Conservation (phyloP, 257 asterid species). For the Leonotis leonurus region DNA sequence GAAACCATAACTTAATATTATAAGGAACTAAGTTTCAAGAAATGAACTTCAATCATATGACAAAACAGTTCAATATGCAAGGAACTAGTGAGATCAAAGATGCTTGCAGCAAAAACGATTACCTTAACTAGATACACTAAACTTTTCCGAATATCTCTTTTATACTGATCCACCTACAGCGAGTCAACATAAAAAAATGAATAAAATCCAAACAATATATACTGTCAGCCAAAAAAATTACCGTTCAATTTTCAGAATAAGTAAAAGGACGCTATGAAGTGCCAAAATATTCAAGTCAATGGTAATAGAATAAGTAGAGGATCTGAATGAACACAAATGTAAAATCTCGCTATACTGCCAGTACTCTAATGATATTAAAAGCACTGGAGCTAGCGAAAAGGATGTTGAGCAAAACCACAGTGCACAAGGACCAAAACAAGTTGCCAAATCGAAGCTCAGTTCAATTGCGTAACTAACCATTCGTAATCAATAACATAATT, state of each 20-base stretch:
- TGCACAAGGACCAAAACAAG: not conserved
- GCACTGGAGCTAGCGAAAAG: not conserved
- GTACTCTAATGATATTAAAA: not conserved
- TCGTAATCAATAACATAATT: not conserved
- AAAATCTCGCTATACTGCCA: not conserved
- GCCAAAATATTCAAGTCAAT: not conserved
- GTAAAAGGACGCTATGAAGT: not conserved
- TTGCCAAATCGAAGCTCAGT: not conserved
- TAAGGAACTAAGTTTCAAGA: not conserved
- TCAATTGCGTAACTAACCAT: not conserved
- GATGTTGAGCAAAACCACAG: not conserved
- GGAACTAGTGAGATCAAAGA: conserved; percentile 6
- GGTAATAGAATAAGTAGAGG: not conserved
- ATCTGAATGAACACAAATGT: not conserved
- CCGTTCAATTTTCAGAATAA: not conserved
- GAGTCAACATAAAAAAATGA: conserved; percentile 33
- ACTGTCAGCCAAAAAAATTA: not conserved
- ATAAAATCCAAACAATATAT: conserved; percentile 22
- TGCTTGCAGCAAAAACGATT: conserved; percentile 2
- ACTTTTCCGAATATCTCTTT: conserved; percentile 39
- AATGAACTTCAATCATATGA: not conserved
- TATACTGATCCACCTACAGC: conserved; percentile 51
- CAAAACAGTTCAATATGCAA: conserved; percentile 5
- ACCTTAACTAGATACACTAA: conserved; percentile 73
- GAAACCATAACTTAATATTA: conserved; percentile 20